A percentile compares a stretch with the other conserved stretches of the same genome.
These are phyloP conservation scores for Verticillium longisporum DNA, from an alignment of 2,329 filamentous ascomycete species.

Conservation along the genomic window DNA sequence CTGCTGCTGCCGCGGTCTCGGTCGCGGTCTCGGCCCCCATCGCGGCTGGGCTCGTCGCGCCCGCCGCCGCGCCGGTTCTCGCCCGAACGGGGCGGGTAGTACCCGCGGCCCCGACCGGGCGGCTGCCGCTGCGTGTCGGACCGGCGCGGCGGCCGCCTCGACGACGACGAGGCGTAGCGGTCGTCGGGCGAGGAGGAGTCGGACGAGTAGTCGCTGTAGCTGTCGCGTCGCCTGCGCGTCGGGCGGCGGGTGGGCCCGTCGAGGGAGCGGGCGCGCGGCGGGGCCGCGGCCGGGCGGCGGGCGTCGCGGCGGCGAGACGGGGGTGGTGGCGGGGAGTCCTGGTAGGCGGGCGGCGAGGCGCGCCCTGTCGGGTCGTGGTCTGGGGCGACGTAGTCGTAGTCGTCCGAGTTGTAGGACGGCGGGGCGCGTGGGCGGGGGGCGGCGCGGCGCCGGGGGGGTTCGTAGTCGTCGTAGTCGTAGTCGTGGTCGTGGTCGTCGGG, in stretches of 20 bases:
- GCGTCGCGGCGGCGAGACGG: not conserved
- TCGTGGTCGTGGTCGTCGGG: too few species aligned
- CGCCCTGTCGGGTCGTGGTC: not conserved
- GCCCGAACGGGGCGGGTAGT: not conserved
- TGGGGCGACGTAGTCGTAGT: slow-evolving; percentile 2
- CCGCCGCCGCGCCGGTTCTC: not conserved
- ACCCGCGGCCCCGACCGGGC: not conserved
- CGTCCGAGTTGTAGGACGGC: not conserved
- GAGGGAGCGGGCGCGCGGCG: slow-evolving; percentile 1
- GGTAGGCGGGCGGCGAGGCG: not conserved
- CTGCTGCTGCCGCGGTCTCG: not conserved
- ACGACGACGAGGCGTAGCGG: not conserved
- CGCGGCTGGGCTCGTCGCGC: not conserved
- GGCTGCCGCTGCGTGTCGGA: not conserved
- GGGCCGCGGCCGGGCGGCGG: not conserved
- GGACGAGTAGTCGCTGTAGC: slow-evolving; percentile 1
- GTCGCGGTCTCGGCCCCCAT: too few species aligned
- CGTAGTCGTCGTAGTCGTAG: slow-evolving; percentile 5
- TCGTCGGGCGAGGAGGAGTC: slow-evolving; percentile 9
- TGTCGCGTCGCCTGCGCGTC: not conserved
- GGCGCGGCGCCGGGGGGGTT: not conserved
- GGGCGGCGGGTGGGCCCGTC: not conserved
- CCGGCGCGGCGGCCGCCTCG: not conserved
- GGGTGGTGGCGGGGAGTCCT: not conserved
- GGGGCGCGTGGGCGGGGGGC: slow-evolving; percentile 1